Conservation (phyloP, 129 eudicot genomes). For the Arctium lappa region DNA sequence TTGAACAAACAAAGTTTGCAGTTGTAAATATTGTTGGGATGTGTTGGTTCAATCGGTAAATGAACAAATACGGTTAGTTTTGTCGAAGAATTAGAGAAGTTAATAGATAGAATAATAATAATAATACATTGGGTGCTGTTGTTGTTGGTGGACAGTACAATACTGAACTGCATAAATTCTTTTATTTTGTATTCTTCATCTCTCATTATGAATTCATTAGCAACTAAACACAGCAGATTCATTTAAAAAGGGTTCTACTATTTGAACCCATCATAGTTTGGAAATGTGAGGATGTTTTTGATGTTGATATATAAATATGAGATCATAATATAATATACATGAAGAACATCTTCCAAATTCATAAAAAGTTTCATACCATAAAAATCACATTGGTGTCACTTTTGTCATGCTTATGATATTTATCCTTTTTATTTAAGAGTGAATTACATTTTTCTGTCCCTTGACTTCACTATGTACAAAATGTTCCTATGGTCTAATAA, state of each 20-base stretch:
- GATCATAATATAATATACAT: too few species aligned
- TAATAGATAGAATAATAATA: not conserved
- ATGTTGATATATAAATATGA: too few species aligned
- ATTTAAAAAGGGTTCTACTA: not conserved
- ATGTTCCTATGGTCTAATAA: too few species aligned
- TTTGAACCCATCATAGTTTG: not conserved
- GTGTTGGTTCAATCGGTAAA: constrained; percentile 10
- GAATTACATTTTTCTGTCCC: too few species aligned
- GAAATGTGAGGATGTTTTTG: not conserved
- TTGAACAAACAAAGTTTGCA: constrained; percentile 6
- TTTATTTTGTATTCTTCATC: not conserved
- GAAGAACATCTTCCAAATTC: too few species aligned
- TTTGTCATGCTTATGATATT: too few species aligned
- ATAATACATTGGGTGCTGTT: not conserved
- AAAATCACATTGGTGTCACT: too few species aligned
- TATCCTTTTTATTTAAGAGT: too few species aligned
- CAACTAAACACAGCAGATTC: not conserved
- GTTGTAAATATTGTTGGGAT: constrained; percentile 30
- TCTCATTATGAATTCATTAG: not conserved
- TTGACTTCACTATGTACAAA: too few species aligned
- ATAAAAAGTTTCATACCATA: too few species aligned
- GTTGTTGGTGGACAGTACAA: not conserved
- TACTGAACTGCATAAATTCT: not conserved
- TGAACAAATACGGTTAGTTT: constrained; percentile 8
- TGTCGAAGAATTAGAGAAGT: not conserved